A percentile compares a stretch with the other conserved stretches of the same genome.
These are phyloP conservation scores for Nannochloris sp. DNA, from an alignment of 139 green algal species.

Conservation along the genomic window DNA sequence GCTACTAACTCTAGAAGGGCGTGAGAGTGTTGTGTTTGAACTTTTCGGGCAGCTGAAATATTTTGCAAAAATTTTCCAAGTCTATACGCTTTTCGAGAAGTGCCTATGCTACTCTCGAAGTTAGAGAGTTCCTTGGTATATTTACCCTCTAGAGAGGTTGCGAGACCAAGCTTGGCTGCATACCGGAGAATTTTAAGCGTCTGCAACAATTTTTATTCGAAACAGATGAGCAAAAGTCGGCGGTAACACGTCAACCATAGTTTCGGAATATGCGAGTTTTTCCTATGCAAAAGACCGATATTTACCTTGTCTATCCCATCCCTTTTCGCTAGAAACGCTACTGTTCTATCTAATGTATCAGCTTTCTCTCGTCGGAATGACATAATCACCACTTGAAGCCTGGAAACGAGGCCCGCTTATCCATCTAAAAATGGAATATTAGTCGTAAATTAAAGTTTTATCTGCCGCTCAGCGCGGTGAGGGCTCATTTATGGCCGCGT, in stretches of 20 bases:
- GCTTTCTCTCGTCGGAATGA: no score
- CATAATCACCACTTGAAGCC: no score
- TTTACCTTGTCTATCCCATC: constrained; percentile 78
- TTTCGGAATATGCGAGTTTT: not conserved
- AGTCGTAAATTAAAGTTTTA: no score
- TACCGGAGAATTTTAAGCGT: constrained; percentile 67
- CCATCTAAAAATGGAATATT: no score
- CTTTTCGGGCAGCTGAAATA: constrained; percentile 57
- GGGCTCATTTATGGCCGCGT: no score
- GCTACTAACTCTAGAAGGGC: constrained; percentile 53
- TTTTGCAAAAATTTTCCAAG: constrained; percentile 78
- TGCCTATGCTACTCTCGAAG: constrained; percentile 37
- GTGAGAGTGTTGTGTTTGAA: constrained; percentile 12
- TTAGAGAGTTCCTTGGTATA: constrained; percentile 37
- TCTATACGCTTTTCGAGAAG: constrained; percentile 62
- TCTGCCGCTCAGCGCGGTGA: no score
- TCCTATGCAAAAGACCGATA: not conserved
- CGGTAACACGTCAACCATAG: not conserved
- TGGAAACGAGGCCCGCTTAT: no score
- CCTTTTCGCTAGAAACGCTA: constrained; percentile 59
- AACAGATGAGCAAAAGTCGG: not conserved
- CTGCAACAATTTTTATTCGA: no score
- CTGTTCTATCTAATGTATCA: constrained; percentile 46
- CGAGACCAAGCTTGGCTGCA: constrained; percentile 50
- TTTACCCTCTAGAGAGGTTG: constrained; percentile 25